phyloP scores from a whole-genome alignment of 1,284 basidiomycete species.

The Vanrija pseudolonga region DNA sequence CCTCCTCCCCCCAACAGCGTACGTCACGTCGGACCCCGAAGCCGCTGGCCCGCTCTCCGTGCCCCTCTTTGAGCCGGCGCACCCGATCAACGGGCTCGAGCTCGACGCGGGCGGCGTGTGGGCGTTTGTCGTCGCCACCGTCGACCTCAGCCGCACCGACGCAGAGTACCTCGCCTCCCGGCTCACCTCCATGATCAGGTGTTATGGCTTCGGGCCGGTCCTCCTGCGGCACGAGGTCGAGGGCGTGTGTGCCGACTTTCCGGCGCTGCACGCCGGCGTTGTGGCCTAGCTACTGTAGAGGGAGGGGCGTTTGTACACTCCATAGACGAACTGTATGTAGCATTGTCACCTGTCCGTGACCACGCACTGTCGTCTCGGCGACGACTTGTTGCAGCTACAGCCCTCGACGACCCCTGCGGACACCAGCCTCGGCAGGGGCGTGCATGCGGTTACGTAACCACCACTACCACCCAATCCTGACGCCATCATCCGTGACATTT shows the following conservation, averaged over 20 bases:
- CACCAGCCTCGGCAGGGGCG: too few species aligned
- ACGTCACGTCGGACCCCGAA: background rate
- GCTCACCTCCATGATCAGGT: conserved; percentile 5
- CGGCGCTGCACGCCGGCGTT: too few species aligned
- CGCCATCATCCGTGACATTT: too few species aligned
- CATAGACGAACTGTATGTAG: too few species aligned
- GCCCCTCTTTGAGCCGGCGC: conserved; percentile 6
- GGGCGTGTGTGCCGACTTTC: background rate
- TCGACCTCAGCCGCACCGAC: conserved; percentile 5
- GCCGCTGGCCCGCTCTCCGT: conserved; percentile 3
- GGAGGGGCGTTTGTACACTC: too few species aligned
- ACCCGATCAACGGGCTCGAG: conserved; percentile 5
- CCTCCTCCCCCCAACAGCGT: background rate
- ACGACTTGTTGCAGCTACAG: too few species aligned
- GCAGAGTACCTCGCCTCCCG: conserved; percentile 1
- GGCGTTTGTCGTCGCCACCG: background rate
- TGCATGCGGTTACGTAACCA: too few species aligned
- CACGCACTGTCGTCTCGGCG: too few species aligned
- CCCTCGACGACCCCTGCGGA: too few species aligned
- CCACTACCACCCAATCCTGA: too few species aligned
- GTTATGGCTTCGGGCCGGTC: conserved; percentile 13
- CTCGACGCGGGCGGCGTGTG: conserved; percentile 4
- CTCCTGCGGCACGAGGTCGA: conserved; percentile 2
- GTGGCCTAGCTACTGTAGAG: too few species aligned
- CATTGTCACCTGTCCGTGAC: too few species aligned